A percentile compares a stretch with the other conserved stretches of the same genome.
Conservation (phyloP, 129 eudicot species). For the Daucus carota region DH1_v3.0 NC_030386.2:36087001-36087500, state of each 20-base stretch:
- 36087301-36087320: constrained; percentile 2
- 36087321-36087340: neutral
- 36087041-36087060: neutral
- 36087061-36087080: too few relatives aligned
- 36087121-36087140: neutral
- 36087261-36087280: neutral
- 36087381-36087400: neutral
- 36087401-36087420: neutral
- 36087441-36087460: neutral
- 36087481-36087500: constrained; percentile 2
- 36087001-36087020: neutral
- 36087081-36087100: too few relatives aligned
- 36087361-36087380: neutral
- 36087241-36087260: neutral
- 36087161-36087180: neutral
- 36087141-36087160: neutral
- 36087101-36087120: neutral
- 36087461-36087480: constrained; percentile 8
- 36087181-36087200: neutral
- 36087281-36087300: neutral
- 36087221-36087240: neutral
- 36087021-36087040: too few relatives aligned
- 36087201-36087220: neutral
- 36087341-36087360: neutral
- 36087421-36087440: neutral